Evolutionary conservation across 768 basidiomycete genomes (phyloP).

Genomic region (Termitomyces sp.): DNA sequence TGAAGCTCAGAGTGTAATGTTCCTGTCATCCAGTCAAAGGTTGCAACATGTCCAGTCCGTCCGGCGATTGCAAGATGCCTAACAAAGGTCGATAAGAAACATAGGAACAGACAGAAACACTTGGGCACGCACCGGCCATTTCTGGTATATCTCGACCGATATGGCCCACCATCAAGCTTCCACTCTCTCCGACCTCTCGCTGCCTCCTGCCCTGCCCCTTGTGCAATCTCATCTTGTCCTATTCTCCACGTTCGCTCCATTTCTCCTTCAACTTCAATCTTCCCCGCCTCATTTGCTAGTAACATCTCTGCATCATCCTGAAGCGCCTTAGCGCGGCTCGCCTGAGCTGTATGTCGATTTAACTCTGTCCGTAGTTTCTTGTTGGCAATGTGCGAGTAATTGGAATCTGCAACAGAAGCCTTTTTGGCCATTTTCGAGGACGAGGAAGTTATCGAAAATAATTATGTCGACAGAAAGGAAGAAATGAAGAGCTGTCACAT

Average conservation of each 20-base stretch:
- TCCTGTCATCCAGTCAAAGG: conserved; percentile 92
- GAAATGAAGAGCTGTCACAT: not conserved
- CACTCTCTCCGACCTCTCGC: conserved; percentile 74
- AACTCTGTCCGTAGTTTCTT: conserved; percentile 75
- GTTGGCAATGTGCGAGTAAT: conserved; percentile 65
- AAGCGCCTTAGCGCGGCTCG: conserved; percentile 60
- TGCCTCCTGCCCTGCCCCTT: conserved; percentile 70
- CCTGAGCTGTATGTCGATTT: conserved; percentile 56
- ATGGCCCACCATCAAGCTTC: conserved; percentile 83
- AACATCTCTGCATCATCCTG: conserved; percentile 72
- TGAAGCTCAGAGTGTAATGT: conserved; percentile 86
- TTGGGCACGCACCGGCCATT: conserved; percentile 74
- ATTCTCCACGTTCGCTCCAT: conserved; percentile 92
- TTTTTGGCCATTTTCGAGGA: conserved; percentile 22
- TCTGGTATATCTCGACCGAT: conserved; percentile 79
- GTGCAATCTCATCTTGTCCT: conserved; percentile 73
- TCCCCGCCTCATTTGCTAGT: conserved; percentile 66
- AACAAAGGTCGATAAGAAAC: conserved; percentile 4
- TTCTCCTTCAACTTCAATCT: conserved; percentile 71
- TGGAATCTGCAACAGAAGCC: conserved; percentile 44
- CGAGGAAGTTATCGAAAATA: not conserved
- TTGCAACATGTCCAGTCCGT: conserved; percentile 80
- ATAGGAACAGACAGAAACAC: not conserved
- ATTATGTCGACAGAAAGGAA: not conserved
- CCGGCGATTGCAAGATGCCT: conserved; percentile 90